Conservation (phyloP, 75 land plant species). For the Azolla pinnata region DNA sequence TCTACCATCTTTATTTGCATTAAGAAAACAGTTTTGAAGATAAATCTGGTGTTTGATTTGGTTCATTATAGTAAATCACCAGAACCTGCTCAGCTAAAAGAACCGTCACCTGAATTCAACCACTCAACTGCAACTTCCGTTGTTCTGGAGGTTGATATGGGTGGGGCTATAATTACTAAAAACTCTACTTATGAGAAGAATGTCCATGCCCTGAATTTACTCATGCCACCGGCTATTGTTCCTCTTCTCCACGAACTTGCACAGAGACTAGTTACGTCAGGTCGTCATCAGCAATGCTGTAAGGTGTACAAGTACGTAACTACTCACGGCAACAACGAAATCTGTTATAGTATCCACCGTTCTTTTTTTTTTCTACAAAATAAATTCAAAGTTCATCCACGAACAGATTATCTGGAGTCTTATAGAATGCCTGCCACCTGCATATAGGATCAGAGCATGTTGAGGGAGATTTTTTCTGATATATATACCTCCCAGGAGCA, state of each 20-base stretch:
- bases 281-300: slow-evolving; percentile 48
- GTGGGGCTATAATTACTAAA: not conserved
- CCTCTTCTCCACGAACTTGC: slow-evolving; percentile 69
- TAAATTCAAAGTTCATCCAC: too few species aligned
- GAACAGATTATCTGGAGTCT: too few species aligned
- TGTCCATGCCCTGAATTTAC: slow-evolving; percentile 19
- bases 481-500: too few species aligned
- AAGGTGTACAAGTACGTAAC: slow-evolving; percentile 81
- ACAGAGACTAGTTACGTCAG: slow-evolving; percentile 59
- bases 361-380: not conserved
- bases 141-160: slow-evolving; percentile 5
- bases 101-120: slow-evolving; percentile 50
- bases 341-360: too few species aligned
- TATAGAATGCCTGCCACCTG: too few species aligned
- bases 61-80: slow-evolving; percentile 76
- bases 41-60: too few species aligned
- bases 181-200: not conserved
- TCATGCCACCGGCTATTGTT: slow-evolving; percentile 59
- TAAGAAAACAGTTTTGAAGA: too few species aligned
- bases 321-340: too few species aligned
- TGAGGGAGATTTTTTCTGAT: too few species aligned
- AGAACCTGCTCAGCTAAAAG: slow-evolving; percentile 69
- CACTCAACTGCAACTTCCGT: slow-evolving; percentile 35
- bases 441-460: too few species aligned
- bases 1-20: too few species aligned